Percentiles rank a stretch among this genome's conserved stretches.
phyloP scores from a whole-genome alignment of 768 basidiomycete genomes.

The Lactarius hatsudake region DNA sequence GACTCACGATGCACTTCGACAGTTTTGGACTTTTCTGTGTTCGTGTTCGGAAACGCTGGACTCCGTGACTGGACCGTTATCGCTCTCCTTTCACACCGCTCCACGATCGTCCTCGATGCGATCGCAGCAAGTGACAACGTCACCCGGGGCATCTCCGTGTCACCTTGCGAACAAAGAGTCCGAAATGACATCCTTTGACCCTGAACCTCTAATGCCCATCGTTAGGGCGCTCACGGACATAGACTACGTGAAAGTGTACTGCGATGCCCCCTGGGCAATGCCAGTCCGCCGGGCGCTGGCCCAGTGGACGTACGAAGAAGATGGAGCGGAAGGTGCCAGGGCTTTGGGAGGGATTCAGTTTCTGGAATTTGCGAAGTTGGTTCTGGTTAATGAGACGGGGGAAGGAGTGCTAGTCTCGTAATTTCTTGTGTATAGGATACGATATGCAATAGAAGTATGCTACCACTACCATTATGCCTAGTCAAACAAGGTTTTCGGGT shows the following conservation, averaged over 20 bases:
- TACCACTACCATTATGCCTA: no score
- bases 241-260: slow-evolving; percentile 22
- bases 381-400: slow-evolving; percentile 18
- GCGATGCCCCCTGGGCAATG: slow-evolving; percentile 21
- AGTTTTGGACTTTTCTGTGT: slow-evolving; percentile 19
- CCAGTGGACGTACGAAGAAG: slow-evolving; percentile 9
- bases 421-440: background rate
- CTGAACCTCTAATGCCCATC: background rate
- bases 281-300: slow-evolving; percentile 5
- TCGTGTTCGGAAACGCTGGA: slow-evolving; percentile 7
- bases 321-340: background rate
- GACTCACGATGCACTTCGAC: slow-evolving; percentile 17
- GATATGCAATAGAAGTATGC: background rate
- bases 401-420: slow-evolving; percentile 20
- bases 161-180: slow-evolving; percentile 7
- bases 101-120: background rate
- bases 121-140: background rate
- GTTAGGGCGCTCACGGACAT: slow-evolving; percentile 10
- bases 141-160: background rate
- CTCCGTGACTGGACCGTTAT: slow-evolving; percentile 14
- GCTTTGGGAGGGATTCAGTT: slow-evolving; percentile 2
- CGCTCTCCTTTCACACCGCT: slow-evolving; percentile 18
- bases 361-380: slow-evolving; percentile 16
- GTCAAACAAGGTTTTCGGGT: background rate
- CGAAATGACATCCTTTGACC: slow-evolving; percentile 7